Percentiles rank a stretch among this genome's conserved stretches.
Conservation (phyloP, 768 basidiomycete species). For the Mycena leptocephala region DNA sequence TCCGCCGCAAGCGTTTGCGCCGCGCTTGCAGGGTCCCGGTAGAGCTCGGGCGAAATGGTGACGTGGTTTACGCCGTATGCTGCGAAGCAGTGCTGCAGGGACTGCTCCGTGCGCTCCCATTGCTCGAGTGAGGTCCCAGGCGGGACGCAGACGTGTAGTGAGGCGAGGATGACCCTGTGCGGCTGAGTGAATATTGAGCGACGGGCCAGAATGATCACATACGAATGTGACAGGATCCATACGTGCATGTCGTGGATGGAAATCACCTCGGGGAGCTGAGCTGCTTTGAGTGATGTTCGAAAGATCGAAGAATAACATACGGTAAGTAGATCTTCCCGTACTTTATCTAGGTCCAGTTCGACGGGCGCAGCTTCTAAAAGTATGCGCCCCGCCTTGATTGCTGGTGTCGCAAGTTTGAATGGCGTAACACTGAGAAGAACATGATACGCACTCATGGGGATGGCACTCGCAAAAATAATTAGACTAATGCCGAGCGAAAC, state of each 20-base stretch:
- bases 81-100: slow-evolving; percentile 66
- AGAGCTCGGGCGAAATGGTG: slow-evolving; percentile 69
- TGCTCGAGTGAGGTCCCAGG: slow-evolving; percentile 62
- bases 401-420: slow-evolving; percentile 39
- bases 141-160: slow-evolving; percentile 69
- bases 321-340: slow-evolving; percentile 63
- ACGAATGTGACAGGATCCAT: slow-evolving; percentile 73
- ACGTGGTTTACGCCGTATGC: slow-evolving; percentile 70
- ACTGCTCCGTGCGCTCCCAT: slow-evolving; percentile 67
- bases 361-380: slow-evolving; percentile 68
- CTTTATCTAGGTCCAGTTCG: slow-evolving; percentile 65
- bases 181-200: not conserved
- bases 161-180: slow-evolving; percentile 65
- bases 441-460: slow-evolving; percentile 63
- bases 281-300: not conserved
- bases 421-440: not conserved
- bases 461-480: slow-evolving; percentile 68
- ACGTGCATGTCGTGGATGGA: slow-evolving; percentile 70
- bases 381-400: slow-evolving; percentile 64
- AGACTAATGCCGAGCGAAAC: slow-evolving; percentile 66
- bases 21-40: slow-evolving; percentile 51
- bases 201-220: slow-evolving; percentile 35
- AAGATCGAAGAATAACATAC: slow-evolving; percentile 45
- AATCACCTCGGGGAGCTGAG: slow-evolving; percentile 61
- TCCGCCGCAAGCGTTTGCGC: slow-evolving; percentile 49